phyloP scores from a whole-genome alignment of 352 stramenopile genomes.

The Pythium rishiriense region DNA sequence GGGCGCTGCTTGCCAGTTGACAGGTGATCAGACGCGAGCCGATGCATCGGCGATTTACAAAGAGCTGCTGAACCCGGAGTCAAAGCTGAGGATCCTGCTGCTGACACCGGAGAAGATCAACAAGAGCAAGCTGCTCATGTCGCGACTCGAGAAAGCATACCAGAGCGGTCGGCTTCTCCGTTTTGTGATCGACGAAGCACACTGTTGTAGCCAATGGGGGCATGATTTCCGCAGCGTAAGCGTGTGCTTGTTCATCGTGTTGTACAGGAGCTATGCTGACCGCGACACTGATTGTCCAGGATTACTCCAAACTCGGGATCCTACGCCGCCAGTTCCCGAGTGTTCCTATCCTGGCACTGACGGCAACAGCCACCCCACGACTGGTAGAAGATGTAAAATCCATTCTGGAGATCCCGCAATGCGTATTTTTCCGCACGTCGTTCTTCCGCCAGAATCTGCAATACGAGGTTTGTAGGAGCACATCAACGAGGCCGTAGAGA shows the following conservation, averaged over 20 bases:
- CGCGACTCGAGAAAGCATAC: slow-evolving; percentile 90
- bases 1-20: slow-evolving; percentile 47
- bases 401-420: slow-evolving; percentile 74
- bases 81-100: slow-evolving; percentile 79
- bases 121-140: slow-evolving; percentile 88
- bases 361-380: slow-evolving; percentile 78
- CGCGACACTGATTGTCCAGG: slow-evolving; percentile 31
- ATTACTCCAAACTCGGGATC: slow-evolving; percentile 93
- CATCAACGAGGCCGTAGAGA: no score
- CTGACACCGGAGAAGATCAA: slow-evolving; percentile 93
- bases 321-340: slow-evolving; percentile 88
- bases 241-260: not conserved
- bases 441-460: slow-evolving; percentile 91
- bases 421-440: slow-evolving; percentile 87
- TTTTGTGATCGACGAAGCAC: slow-evolving; percentile 94
- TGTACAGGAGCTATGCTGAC: not conserved
- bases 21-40: slow-evolving; percentile 50
- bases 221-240: slow-evolving; percentile 79
- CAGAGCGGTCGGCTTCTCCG: slow-evolving; percentile 72
- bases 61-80: slow-evolving; percentile 71
- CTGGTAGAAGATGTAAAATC: slow-evolving; percentile 74
- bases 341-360: slow-evolving; percentile 91
- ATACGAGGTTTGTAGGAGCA: slow-evolving; percentile 65
- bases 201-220: slow-evolving; percentile 85
- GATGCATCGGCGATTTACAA: slow-evolving; percentile 70